Percentiles rank a stretch among this genome's conserved stretches.
phyloP scores from a whole-genome alignment of 2,329 filamentous ascomycete genomes.

The Sclerotinia sclerotiorum region DNA sequence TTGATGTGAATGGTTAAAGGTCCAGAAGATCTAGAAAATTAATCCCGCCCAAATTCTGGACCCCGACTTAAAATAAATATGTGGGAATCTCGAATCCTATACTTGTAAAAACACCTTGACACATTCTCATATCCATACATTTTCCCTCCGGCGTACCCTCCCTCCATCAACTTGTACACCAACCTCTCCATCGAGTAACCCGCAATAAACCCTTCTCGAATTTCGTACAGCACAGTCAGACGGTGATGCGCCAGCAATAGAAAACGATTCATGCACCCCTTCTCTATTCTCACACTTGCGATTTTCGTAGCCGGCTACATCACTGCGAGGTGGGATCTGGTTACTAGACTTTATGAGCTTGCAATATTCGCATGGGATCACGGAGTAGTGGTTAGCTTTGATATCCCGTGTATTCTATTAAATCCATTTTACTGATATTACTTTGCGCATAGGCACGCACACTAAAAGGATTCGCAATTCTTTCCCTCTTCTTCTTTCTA shows the following conservation, averaged over 20 bases:
- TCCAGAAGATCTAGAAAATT: conserved; percentile 11
- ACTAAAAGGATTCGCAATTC: conserved; percentile 77
- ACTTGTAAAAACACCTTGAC: conserved; percentile 7
- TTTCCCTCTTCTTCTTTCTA: conserved; percentile 82
- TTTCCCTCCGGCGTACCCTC: background rate
- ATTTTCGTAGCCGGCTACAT: conserved; percentile 99
- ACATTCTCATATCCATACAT: background rate
- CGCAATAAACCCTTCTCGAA: background rate
- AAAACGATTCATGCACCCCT: conserved; percentile 77
- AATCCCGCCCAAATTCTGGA: conserved; percentile 20
- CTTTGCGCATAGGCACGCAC: conserved; percentile 66
- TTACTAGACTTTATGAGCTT: conserved; percentile 94
- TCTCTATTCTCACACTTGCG: conserved; percentile 90
- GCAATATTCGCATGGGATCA: conserved; percentile 97
- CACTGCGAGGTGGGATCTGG: conserved; percentile 97
- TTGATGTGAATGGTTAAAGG: background rate
- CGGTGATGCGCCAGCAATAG: conserved; percentile 39
- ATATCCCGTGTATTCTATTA: background rate
- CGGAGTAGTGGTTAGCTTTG: conserved; percentile 76
- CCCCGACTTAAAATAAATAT: conserved; percentile 9
- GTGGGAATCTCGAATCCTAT: conserved; percentile 13
- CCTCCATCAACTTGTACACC: background rate
- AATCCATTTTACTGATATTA: conserved; percentile 24
- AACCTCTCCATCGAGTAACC: background rate
- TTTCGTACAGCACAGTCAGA: background rate